These are phyloP conservation scores for Amauroascus niger DNA, from an alignment of 2,329 filamentous ascomycete species.

Conservation along the genomic window DNA sequence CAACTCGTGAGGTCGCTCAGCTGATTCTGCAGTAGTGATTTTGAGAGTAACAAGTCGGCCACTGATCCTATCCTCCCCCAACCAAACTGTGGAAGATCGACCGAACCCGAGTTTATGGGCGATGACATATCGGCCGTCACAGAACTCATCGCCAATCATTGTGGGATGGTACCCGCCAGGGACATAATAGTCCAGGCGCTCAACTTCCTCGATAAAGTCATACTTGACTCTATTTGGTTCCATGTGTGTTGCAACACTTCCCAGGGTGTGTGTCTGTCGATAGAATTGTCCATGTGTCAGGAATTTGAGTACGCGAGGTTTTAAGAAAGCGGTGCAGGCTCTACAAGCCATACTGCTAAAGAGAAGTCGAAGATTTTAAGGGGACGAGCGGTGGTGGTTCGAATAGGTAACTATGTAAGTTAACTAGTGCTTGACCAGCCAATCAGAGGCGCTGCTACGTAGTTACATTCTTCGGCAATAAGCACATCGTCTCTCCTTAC, in stretches of 20 bases:
- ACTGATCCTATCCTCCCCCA: neutral
- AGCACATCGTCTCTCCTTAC: no score
- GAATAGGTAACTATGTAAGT: no score
- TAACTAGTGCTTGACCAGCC: no score
- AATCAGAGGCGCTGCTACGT: neutral
- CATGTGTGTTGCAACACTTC: no score
- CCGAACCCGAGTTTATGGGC: neutral
- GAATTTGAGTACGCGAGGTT: neutral
- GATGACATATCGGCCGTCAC: neutral
- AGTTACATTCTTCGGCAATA: no score
- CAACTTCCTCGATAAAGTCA: neutral
- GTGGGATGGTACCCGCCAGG: neutral
- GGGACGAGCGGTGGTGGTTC: no score
- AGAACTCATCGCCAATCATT: neutral
- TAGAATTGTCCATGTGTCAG: no score
- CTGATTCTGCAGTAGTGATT: neutral
- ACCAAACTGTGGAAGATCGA: neutral
- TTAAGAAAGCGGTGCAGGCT: no score
- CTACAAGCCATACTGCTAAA: no score
- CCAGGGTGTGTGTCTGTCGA: no score
- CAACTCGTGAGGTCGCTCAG: neutral
- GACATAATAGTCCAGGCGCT: neutral
- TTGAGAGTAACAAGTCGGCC: neutral
- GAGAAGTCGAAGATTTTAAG: no score
- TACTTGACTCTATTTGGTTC: no score